Evolutionary conservation across 495 filamentous ascomycete species (phyloP).

Genomic region (Penicillium dipodomyicola): DNA sequence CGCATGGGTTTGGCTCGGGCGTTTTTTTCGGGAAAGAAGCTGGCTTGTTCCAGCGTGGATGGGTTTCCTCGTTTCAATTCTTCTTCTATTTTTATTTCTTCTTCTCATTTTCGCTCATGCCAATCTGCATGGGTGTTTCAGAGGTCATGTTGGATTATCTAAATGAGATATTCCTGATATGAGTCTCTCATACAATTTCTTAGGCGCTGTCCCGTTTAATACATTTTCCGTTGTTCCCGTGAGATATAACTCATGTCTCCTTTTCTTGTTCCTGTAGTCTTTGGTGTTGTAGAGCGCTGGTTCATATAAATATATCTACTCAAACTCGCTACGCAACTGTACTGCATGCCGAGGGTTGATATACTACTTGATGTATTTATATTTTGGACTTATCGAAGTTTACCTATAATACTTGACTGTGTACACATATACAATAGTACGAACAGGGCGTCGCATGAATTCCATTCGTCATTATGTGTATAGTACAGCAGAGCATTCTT

Average conservation of each 20-base stretch:
- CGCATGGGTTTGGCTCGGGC: conserved; percentile 34
- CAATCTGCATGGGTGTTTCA: background rate
- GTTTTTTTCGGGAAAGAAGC: conserved; percentile 16
- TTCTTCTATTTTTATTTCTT: background rate
- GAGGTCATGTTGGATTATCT: background rate
- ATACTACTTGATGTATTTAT: background rate
- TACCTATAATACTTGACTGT: background rate
- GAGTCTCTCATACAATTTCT: background rate
- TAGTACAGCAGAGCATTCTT: conserved; percentile 19
- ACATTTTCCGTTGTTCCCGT: background rate
- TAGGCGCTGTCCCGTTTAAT: conserved; percentile 2
- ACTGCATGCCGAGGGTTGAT: background rate
- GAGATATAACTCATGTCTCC: background rate
- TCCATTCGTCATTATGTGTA: conserved; percentile 29
- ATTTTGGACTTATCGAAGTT: background rate
- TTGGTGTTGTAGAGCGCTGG: background rate
- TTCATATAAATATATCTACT: background rate
- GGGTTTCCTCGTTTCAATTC: background rate
- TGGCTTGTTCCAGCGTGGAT: conserved; percentile 3
- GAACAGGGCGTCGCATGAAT: conserved; percentile 5
- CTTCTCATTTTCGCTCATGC: background rate
- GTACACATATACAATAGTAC: background rate
- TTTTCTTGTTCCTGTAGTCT: background rate
- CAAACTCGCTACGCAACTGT: background rate
- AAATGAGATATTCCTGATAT: background rate